phyloP scores from a whole-genome alignment of 1,284 basidiomycete species.

The Cystobasidium slooffiae region DNA sequence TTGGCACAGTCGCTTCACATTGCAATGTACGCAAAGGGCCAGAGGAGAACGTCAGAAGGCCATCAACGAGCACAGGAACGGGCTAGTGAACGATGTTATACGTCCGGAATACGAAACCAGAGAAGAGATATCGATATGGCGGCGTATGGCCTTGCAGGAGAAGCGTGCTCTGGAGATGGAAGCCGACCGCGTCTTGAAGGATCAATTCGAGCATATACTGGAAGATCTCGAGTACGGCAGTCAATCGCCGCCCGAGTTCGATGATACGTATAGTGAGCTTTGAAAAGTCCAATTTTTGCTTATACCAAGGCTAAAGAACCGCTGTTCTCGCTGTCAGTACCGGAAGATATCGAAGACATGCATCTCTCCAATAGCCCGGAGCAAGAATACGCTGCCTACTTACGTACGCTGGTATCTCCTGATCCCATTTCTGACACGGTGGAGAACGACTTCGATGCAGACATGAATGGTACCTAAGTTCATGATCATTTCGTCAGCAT shows the following conservation, averaged over 20 bases:
- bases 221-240: background rate
- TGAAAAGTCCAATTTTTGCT: too few relatives aligned
- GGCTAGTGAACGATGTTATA: background rate
- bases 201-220: background rate
- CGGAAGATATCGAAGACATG: too few relatives aligned
- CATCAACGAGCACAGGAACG: background rate
- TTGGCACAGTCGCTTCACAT: conserved; percentile 13
- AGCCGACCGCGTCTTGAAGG: background rate
- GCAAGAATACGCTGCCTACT: too few relatives aligned
- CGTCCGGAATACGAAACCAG: background rate
- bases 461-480: too few relatives aligned
- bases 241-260: background rate
- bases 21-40: conserved; percentile 4
- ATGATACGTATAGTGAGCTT: too few relatives aligned
- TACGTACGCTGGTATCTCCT: too few relatives aligned
- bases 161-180: background rate
- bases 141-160: background rate
- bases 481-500: too few relatives aligned
- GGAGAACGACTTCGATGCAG: too few relatives aligned
- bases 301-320: too few relatives aligned
- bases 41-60: background rate
- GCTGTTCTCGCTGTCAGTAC: too few relatives aligned
- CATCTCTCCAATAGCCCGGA: too few relatives aligned
- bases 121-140: conserved; percentile 1
- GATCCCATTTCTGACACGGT: too few relatives aligned